These are phyloP conservation scores for Colletotrichum acutatum DNA, from an alignment of 2,329 filamentous ascomycete genomes.

Conservation along the genomic window DNA sequence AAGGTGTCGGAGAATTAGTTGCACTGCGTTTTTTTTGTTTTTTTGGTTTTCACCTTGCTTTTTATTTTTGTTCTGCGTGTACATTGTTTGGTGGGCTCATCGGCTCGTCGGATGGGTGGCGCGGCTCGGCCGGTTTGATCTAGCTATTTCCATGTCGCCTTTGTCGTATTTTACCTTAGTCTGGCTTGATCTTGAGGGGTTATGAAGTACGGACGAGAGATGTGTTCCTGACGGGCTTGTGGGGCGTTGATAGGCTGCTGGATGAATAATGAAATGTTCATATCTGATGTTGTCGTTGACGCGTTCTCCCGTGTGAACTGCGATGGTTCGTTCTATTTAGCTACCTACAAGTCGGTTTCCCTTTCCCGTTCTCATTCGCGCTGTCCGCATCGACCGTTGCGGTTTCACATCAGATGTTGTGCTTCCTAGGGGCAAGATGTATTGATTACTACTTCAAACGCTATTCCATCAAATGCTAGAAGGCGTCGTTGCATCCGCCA, in stretches of 20 bases:
- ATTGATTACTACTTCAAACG: no score
- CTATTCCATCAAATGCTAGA: no score
- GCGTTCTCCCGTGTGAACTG: background rate
- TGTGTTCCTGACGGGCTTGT: background rate
- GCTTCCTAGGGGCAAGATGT: no score
- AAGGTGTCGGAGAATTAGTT: conserved; percentile 11
- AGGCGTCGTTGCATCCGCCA: no score
- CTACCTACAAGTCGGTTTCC: no score
- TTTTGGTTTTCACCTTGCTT: background rate
- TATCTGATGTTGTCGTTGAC: background rate
- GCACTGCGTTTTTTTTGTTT: background rate
- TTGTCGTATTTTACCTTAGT: background rate
- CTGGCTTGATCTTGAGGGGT: background rate
- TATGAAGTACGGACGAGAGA: background rate
- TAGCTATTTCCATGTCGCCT: background rate
- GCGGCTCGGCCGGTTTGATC: background rate
- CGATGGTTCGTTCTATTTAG: no score
- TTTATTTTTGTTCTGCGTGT: background rate
- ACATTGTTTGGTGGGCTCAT: background rate
- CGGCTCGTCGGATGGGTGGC: background rate
- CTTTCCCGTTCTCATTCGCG: no score
- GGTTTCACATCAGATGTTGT: no score
- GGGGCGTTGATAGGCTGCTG: background rate
- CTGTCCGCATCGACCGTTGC: no score
- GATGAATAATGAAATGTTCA: background rate